Base-by-base conservation (phyloP, 2,329 filamentous ascomycete genomes). In the Arachnomyces sp. region DNA sequence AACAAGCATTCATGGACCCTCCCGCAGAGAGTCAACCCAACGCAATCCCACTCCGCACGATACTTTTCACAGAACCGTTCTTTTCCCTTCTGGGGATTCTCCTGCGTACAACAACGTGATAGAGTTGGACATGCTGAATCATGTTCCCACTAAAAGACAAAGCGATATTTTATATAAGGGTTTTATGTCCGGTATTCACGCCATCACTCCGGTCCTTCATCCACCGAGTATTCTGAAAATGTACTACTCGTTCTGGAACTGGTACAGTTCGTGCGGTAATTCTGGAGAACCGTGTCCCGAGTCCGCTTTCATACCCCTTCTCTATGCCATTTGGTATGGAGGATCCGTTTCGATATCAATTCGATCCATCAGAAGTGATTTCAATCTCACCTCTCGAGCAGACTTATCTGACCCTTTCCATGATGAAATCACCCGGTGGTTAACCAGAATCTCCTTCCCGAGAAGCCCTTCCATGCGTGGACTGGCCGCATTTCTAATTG, bases 281-380 rank as follows among this genome's bases (percentile, higher is more conserved):
- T 60, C 60, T 2, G 59, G 59, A 12, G 54, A 62, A 28, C 40
- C 59, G 3, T 66, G 53, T 36, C 61, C 62, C 1, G 60, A 65
- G 34, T 59, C 63, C 1, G 63, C 62, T 1, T 66, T 69, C 31
- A 62, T 69, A 28, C 65, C 67, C 2, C 47, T 69, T 3, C 50
- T 71, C 3, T 66, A 67, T 44, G 66, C 66, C 6, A 67, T 71
- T 25, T 69, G 67, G 67, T 71, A 68, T 45, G 63, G 66, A n/a
- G 68, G 67, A 3, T 67, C 66, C 2, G 62, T 68, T 7, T 67
- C 64, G 1, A 52, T 69, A 3, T 69, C 67, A 1, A 53, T 62
- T 3, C 59, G 62, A 37, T 61, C 59, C 6, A 63, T 67, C 30
- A 60, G 61, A 40, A 54, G 62, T 1, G 65, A 67, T 32, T 67